These are phyloP conservation scores for Fusarium napiforme DNA, from an alignment of 2,329 filamentous ascomycete genomes.

Conservation along the genomic window DNA sequence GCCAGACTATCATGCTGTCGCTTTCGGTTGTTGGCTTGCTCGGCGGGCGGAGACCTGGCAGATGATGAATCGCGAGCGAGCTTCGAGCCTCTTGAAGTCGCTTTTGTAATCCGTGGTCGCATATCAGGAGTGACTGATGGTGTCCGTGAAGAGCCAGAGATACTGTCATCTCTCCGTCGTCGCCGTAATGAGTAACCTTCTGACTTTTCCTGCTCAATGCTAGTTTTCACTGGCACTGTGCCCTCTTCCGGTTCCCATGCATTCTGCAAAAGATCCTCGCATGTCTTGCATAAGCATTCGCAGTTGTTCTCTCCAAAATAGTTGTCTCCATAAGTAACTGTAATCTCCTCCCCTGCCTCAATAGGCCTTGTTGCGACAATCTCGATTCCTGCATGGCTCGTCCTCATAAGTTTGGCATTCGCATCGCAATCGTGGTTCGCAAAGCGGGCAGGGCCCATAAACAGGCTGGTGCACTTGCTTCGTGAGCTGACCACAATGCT, in stretches of 20 bases:
- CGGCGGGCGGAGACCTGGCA: constrained; percentile 43
- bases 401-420: constrained; percentile 88
- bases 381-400: constrained; percentile 86
- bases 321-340: constrained; percentile 92
- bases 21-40: constrained; percentile 50
- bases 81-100: constrained; percentile 48
- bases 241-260: constrained; percentile 77
- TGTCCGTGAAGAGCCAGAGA: constrained; percentile 63
- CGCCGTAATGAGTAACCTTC: constrained; percentile 68
- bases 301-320: constrained; percentile 97
- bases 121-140: constrained; percentile 68
- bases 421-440: constrained; percentile 97
- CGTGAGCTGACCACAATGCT: constrained; percentile 95
- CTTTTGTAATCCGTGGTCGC: constrained; percentile 61
- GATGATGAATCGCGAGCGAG: constrained; percentile 50
- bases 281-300: constrained; percentile 91
- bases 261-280: constrained; percentile 79
- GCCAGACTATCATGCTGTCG: constrained; percentile 57
- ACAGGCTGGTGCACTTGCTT: constrained; percentile 89
- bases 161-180: constrained; percentile 62
- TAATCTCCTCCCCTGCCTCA: constrained; percentile 90
- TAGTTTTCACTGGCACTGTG: constrained; percentile 58
- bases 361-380: constrained; percentile 88
- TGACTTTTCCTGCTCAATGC: constrained; percentile 62
- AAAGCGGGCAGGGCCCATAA: constrained; percentile 94